Conservation (phyloP, 176 grass and related monocot genomes). For the Otatea glauca region DNA sequence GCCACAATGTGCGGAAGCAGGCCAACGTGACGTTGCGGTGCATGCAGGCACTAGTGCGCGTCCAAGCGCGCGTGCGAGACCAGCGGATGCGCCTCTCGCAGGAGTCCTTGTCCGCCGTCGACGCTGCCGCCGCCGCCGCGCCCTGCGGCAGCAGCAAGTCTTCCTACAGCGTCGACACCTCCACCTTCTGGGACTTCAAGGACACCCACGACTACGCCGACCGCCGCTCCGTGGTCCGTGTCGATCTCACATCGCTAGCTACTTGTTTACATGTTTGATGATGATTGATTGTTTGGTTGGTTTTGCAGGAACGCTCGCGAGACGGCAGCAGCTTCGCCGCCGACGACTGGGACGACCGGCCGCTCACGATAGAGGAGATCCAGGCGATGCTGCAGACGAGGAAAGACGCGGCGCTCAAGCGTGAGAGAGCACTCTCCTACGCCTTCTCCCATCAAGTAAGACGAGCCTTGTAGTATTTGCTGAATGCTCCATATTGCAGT, state of each 20-base stretch:
- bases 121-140: neutral
- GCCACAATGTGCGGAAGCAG: conserved; percentile 96
- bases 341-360: conserved; percentile 91
- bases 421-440: conserved; percentile 85
- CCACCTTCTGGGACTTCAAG: conserved; percentile 75
- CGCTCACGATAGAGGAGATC: conserved; percentile 89
- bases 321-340: conserved; percentile 84
- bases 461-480: neutral
- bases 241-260: neutral
- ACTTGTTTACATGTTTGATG: neutral
- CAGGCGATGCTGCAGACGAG: conserved; percentile 82
- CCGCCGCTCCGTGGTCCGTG: conserved; percentile 67
- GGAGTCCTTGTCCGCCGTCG: conserved; percentile 47
- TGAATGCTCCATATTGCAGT: neutral
- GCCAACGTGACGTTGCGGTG: conserved; percentile 94
- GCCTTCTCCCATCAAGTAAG: conserved; percentile 89
- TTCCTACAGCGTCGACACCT: conserved; percentile 77
- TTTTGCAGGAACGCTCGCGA: conserved; percentile 64
- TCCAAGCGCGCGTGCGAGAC: conserved; percentile 87
- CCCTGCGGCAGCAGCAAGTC: conserved; percentile 77
- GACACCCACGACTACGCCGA: conserved; percentile 77
- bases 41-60: conserved; percentile 93
- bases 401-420: conserved; percentile 83
- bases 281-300: neutral
- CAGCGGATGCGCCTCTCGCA: conserved; percentile 83